These are phyloP conservation scores for Immersiella caudata DNA, from an alignment of 495 filamentous ascomycete genomes.

Conservation along the genomic window DNA sequence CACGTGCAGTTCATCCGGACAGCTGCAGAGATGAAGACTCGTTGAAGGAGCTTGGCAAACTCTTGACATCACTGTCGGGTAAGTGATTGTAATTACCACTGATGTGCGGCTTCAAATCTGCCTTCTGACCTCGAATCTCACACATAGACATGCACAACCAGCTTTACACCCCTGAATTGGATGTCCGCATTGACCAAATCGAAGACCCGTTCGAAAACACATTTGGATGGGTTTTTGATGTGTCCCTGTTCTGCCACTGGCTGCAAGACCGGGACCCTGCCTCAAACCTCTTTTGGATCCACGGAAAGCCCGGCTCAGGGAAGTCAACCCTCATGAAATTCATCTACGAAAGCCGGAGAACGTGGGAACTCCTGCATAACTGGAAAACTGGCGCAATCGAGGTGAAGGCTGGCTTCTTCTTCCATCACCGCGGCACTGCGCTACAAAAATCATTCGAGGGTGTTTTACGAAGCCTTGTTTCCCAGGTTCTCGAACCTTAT, in stretches of 20 bases:
- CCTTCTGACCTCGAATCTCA: too few species aligned
- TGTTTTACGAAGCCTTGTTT: conserved; percentile 32
- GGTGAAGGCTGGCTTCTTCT: conserved; percentile 11
- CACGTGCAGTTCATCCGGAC: too few species aligned
- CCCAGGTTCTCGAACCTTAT: neutral
- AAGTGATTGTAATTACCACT: too few species aligned
- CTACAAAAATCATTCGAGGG: conserved; percentile 49
- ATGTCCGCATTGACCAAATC: neutral
- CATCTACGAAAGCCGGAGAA: conserved; percentile 15
- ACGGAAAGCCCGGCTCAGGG: conserved; percentile 52
- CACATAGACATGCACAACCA: neutral
- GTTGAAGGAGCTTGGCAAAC: too few species aligned
- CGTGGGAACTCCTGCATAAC: conserved; percentile 2
- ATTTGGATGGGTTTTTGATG: conserved; percentile 2
- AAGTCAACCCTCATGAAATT: conserved; percentile 57
- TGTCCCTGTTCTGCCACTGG: conserved; percentile 8
- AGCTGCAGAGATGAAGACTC: too few species aligned
- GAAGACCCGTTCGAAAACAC: neutral
- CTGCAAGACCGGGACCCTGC: neutral
- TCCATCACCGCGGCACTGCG: conserved; percentile 24
- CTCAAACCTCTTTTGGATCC: conserved; percentile 44
- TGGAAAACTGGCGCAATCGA: neutral
- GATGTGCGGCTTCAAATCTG: neutral
- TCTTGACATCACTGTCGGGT: too few species aligned
- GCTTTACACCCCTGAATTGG: neutral